These are phyloP conservation scores for Dictyostelium purpureum DNA, from an alignment of 78 protist genomes.

Conservation along the genomic window DNA sequence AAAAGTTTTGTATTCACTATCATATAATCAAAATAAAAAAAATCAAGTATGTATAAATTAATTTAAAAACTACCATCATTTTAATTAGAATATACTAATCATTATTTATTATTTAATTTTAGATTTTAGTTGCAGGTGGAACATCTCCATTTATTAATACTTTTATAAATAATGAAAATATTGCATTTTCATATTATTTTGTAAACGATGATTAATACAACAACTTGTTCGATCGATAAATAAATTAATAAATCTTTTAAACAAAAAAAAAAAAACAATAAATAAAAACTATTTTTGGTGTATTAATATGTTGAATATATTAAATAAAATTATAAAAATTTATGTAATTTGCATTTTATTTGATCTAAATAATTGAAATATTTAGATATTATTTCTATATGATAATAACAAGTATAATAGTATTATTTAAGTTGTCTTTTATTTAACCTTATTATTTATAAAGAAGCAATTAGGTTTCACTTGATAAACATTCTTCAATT, in stretches of 20 bases:
- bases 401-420: too few species aligned
- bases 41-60: conserved; percentile 40
- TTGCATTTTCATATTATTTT: conserved; percentile 72
- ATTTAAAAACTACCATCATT: not conserved
- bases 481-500: too few species aligned
- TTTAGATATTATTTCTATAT: too few species aligned
- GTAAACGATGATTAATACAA: conserved; percentile 1
- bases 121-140: conserved; percentile 67
- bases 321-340: too few species aligned
- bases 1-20: conserved; percentile 32
- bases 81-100: not conserved
- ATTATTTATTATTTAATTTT: not conserved
- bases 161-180: conserved; percentile 70
- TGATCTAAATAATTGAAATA: too few species aligned
- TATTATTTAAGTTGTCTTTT: too few species aligned
- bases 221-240: too few species aligned
- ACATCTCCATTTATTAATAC: conserved; percentile 61
- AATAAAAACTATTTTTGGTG: not conserved
- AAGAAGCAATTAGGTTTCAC: too few species aligned
- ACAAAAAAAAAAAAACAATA: too few species aligned
- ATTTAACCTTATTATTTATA: too few species aligned
- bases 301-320: too few species aligned
- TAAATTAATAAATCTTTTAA: not conserved
- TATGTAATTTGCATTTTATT: too few species aligned
- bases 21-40: conserved; percentile 31